Conservation (phyloP, 164 flowering plant genomes). For the Stephania yunnanensis region DNA sequence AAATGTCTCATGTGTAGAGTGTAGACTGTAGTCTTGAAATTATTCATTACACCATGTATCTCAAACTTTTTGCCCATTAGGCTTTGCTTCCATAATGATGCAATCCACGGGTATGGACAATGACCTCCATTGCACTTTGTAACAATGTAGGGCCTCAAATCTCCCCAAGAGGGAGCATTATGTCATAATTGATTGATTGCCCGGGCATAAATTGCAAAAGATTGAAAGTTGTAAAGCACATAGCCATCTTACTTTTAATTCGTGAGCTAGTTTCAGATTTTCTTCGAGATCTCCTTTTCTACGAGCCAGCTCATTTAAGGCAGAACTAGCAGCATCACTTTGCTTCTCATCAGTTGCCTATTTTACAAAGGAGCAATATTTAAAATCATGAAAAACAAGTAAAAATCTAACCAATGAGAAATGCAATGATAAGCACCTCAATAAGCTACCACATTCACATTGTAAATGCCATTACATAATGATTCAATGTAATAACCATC, state of each 20-base stretch:
- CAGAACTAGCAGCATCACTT: constrained; percentile 52
- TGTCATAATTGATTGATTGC: background rate
- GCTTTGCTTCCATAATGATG: background rate
- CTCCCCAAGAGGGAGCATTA: background rate
- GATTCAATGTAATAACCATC: background rate
- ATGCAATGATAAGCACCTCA: background rate
- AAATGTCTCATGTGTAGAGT: background rate
- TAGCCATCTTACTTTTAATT: constrained; percentile 53
- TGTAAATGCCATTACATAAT: background rate
- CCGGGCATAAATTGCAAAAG: background rate
- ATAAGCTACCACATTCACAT: background rate
- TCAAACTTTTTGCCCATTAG: background rate
- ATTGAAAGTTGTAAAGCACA: background rate
- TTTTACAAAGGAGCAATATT: constrained; percentile 13
- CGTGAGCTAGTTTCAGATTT: constrained; percentile 55
- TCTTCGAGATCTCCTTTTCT: constrained; percentile 81
- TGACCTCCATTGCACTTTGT: background rate
- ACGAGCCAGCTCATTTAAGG: constrained; percentile 54
- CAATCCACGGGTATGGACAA: background rate
- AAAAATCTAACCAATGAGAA: background rate
- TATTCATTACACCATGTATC: background rate
- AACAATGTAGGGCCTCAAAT: background rate
- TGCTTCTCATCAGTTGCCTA: constrained; percentile 85
- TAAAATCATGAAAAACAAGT: constrained; percentile 11
- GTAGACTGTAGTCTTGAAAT: background rate